Percentiles rank a stretch among this genome's conserved stretches.
Evolutionary conservation across 2,329 filamentous ascomycete genomes (phyloP).

Genomic region (Coniochaeta sp.): DNA sequence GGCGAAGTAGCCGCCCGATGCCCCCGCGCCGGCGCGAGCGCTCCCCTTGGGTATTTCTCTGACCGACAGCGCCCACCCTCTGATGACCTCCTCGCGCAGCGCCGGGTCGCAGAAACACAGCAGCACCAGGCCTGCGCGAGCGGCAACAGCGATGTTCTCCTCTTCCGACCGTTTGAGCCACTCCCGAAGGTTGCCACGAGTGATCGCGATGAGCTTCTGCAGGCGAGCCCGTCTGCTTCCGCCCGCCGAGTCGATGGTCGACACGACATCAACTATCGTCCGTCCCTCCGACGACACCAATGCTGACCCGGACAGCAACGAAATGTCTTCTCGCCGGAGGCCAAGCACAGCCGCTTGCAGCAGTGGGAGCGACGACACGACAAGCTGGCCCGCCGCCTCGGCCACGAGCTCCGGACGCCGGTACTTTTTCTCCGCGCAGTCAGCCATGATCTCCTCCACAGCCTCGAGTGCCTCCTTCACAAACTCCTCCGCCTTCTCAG

Average conservation of each 20-base stretch:
- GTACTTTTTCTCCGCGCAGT: conserved; percentile 34
- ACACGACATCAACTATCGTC: conserved; percentile 8
- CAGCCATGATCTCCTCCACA: conserved; percentile 29
- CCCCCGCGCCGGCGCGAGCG: conserved; percentile 20
- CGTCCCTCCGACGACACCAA: conserved; percentile 10
- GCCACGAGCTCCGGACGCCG: conserved; percentile 59
- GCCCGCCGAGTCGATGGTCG: conserved; percentile 4
- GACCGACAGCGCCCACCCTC: conserved; percentile 39
- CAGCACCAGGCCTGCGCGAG: conserved; percentile 42
- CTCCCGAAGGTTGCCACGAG: conserved; percentile 26
- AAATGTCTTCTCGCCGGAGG: background rate
- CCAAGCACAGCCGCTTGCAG: conserved; percentile 29
- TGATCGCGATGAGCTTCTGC: conserved; percentile 8
- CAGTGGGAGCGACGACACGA: conserved; percentile 43
- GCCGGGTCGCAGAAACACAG: conserved; percentile 33
- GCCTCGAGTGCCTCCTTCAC: conserved; percentile 16
- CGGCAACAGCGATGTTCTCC: conserved; percentile 40
- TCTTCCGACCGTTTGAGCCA: conserved; percentile 45
- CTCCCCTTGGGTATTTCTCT: conserved; percentile 4
- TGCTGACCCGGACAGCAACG: conserved; percentile 19
- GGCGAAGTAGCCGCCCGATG: conserved; percentile 44
- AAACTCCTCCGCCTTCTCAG: conserved; percentile 5
- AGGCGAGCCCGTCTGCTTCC: background rate
- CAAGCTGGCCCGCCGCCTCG: conserved; percentile 52
- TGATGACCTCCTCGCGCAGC: conserved; percentile 31